A percentile compares a stretch with the other conserved stretches of the same genome.
These are phyloP conservation scores for Podaxis carcinomalis DNA, from an alignment of 768 basidiomycete species.

Conservation along the genomic window DNA sequence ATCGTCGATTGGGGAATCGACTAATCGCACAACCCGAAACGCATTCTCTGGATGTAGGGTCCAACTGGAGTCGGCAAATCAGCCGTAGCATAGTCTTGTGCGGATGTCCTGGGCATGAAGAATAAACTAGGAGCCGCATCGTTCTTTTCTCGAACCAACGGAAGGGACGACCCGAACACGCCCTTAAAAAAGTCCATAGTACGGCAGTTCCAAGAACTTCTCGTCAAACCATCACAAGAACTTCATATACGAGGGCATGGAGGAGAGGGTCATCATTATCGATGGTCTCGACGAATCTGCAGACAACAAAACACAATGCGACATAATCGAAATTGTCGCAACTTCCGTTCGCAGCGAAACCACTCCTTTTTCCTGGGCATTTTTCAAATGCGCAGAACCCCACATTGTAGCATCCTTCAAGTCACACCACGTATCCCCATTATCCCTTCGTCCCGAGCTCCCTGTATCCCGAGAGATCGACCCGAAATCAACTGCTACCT, in stretches of 20 bases:
- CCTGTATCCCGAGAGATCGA: conserved; percentile 7
- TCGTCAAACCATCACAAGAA: neutral
- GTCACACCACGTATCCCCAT: neutral
- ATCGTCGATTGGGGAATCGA: neutral
- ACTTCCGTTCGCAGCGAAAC: neutral
- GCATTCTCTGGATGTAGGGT: neutral
- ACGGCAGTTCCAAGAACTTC: conserved; percentile 1
- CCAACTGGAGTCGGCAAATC: conserved; percentile 3
- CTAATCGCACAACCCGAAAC: neutral
- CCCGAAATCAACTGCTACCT: conserved; percentile 8
- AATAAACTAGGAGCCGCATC: neutral
- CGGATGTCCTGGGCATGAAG: neutral
- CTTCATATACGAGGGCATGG: neutral
- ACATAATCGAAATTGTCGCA: neutral
- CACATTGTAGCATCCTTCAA: conserved; percentile 4
- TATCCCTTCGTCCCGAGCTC: neutral
- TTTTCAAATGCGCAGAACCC: neutral
- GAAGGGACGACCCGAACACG: neutral
- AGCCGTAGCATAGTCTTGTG: neutral
- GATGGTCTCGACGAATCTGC: conserved; percentile 10
- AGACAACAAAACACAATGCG: neutral
- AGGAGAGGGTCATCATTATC: neutral
- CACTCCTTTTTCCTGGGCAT: neutral
- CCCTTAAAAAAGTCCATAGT: neutral
- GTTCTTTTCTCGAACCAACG: conserved; percentile 1